Base-by-base conservation (phyloP, 345 rosid genomes). In the Hevea brasiliensis region DNA sequence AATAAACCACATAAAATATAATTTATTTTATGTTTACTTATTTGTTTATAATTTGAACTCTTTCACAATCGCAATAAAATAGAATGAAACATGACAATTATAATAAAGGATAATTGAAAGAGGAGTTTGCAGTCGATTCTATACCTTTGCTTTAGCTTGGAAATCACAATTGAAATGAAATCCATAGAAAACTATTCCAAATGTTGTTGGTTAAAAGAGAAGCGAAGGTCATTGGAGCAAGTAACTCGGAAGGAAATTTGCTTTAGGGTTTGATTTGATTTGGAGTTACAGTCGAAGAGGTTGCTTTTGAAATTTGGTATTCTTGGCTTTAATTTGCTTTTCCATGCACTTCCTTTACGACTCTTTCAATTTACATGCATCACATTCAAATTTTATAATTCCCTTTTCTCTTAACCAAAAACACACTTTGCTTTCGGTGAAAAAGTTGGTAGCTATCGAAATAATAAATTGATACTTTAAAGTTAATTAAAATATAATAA, bases 341-440 rank as follows among this genome's bases (percentile, higher is more conserved):
- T 67, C 41, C 41, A 58, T 59, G 61, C 72, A n/a, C 35, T 44
- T 29, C 41, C 65, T 61, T 61, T 48, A 61, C 67, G 67, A 50
- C 47, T 67, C 59, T 66, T 66, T 66, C 70, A 45, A 27, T 48
- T 13, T 26, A 24, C 35, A 50, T 21, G 8, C 32, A 29, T 10
- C 13, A 41, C 24, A 20, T 64, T 62, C 61, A 64, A 64, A 18
- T 24, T 63, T 18, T 41, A 20, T 7, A 20, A 26, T 0, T 54
- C 13, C 27, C 26, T 7, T 14, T 17, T 26, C 0, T 44, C n/a
- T 67, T 4, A 15, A 8, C 2, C 44, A 60, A 29, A 60, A 24
- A 24, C 15, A 35, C 17, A 4, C 41, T 48, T 63, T 62, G 35
- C 69, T 72, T 72, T 72, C 69, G 75, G 69, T 72, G 50, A 20